Evolutionary conservation across 2,329 filamentous ascomycete genomes (phyloP), one percentile per base, ranked within the genome.

Genomic region (Spiromastix sp.): DNA sequence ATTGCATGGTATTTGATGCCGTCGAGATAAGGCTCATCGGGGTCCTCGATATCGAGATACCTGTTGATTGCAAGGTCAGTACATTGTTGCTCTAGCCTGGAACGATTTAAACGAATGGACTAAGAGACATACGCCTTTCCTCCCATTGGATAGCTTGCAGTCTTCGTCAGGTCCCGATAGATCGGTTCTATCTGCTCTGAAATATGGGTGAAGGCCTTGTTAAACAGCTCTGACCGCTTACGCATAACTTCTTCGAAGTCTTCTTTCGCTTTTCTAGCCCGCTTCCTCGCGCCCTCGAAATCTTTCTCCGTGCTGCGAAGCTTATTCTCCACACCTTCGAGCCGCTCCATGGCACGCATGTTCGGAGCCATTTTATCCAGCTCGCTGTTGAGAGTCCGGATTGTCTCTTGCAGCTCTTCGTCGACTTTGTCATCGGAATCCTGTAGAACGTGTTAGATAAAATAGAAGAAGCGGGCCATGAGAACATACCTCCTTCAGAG

Each of bases 1-100:
- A 96, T 98, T 43, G 91, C 93, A 56, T 96, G 87, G 62, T 98
- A 98, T 55, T 94, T 95, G 62, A 98, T 86, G 20, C 91, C 91
- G 26, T 84, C 85, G 3, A 95, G 74, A 58, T 96, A 98, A 1
- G 91, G 91, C 52, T 93, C 89, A 44, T 94, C 86, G n/a, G 81
- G 84, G 57, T 98, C 89, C 56, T 94, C 87, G 57, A 93, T 87
- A 53, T 95, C 87, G 31, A 98, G 77, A 54, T 94, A 94, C 1
- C 64, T 67, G 43, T 29, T 4, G 27, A 27, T 15, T 15, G 38
- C 20, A 8, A 4, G 3, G 26, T 22, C 11, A 15, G 26, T n/a
- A 18, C 16, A 21, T 7, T 18, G n/a, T 21, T 16, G 13, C 9
- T 27, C 48, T 18, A 48, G 39, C 27, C 17, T 34, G 30, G 9